Percentiles rank a stretch among this genome's conserved stretches.
These are phyloP conservation scores for Strobilomyces confusus DNA, from an alignment of 768 basidiomycete species.

Conservation along the genomic window DNA sequence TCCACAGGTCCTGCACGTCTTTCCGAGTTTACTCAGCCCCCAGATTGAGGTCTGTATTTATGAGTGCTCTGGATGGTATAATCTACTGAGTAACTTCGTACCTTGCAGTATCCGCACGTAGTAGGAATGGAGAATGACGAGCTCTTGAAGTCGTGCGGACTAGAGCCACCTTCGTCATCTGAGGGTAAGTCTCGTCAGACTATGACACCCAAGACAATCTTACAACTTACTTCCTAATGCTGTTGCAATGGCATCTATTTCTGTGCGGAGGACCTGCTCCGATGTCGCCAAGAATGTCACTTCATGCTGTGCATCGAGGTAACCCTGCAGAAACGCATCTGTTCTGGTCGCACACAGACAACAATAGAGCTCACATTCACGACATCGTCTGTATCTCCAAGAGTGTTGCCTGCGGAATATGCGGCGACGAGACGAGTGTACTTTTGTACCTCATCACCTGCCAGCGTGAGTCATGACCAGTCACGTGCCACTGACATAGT, in stretches of 20 bases:
- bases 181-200: constrained; percentile 9
- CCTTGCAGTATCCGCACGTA: constrained; percentile 79
- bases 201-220: not conserved
- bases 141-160: constrained; percentile 78
- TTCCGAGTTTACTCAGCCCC: constrained; percentile 85
- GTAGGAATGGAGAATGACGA: constrained; percentile 86
- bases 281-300: constrained; percentile 51
- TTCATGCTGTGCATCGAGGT: constrained; percentile 62
- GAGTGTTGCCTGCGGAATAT: constrained; percentile 42
- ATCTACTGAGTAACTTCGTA: constrained; percentile 24
- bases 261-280: constrained; percentile 55
- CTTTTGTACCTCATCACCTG: constrained; percentile 56
- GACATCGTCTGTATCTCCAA: constrained; percentile 49
- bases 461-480: constrained; percentile 8
- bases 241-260: constrained; percentile 54
- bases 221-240: constrained; percentile 58
- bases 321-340: constrained; percentile 40
- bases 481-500: not conserved
- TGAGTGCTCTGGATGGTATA: constrained; percentile 3
- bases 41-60: constrained; percentile 67
- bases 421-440: constrained; percentile 43
- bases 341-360: not conserved
- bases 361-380: constrained; percentile 14
- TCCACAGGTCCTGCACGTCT: constrained; percentile 75
- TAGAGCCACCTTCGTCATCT: constrained; percentile 73